Percentiles rank a stretch among this genome's conserved stretches.
phyloP scores from a whole-genome alignment of 208 protist species.

The Acanthamoeba castellanii region DNA sequence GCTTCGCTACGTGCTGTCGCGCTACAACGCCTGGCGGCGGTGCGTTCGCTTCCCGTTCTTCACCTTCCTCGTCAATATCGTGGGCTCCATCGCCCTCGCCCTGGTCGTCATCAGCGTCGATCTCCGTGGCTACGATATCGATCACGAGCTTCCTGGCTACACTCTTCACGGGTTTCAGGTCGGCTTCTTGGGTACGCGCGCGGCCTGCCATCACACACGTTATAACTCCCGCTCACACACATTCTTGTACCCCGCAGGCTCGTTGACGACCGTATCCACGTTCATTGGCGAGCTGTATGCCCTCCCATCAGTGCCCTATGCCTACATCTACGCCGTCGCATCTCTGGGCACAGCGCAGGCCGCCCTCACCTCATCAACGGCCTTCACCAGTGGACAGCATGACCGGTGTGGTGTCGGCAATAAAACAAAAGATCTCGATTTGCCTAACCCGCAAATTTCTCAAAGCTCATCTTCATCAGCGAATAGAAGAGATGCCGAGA shows the following conservation, averaged over 20 bases:
- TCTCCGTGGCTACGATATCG: conserved; percentile 12
- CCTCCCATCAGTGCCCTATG: conserved; percentile 41
- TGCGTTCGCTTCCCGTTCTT: conserved; percentile 63
- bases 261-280: conserved; percentile 55
- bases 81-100: conserved; percentile 31
- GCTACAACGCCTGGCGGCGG: conserved; percentile 59
- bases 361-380: conserved; percentile 62
- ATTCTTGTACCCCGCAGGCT: not conserved
- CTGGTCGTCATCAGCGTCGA: conserved; percentile 21
- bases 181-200: conserved; percentile 47
- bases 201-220: not conserved
- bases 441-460: not conserved
- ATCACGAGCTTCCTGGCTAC: not conserved
- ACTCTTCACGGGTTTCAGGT: conserved; percentile 18
- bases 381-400: not conserved
- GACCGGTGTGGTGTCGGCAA: not conserved
- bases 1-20: conserved; percentile 35
- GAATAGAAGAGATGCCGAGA: conserved; percentile 17
- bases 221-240: not conserved
- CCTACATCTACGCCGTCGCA: conserved; percentile 49
- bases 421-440: not conserved
- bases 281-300: conserved; percentile 63
- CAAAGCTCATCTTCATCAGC: not conserved
- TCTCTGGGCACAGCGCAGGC: conserved; percentile 5
- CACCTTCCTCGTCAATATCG: conserved; percentile 65